Evolutionary conservation across 2,329 filamentous ascomycete species (phyloP).

Genomic region (Chaetomium strumarium): DNA sequence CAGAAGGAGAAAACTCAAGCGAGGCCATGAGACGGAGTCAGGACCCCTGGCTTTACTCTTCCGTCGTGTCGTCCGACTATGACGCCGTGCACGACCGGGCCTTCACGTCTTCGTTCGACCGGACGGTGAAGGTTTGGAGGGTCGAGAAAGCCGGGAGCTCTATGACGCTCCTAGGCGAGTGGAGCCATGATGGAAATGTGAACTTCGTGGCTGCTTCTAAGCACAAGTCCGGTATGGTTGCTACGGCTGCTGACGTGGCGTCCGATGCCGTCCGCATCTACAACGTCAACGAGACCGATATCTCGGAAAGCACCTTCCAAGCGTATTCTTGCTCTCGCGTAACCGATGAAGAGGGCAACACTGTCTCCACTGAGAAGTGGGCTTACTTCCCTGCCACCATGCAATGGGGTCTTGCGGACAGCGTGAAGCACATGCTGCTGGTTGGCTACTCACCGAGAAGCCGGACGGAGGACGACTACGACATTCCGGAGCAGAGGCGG

Average conservation of each 20-base stretch:
- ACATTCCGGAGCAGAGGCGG: slow-evolving; percentile 53
- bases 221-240: slow-evolving; percentile 44
- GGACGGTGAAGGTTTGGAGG: slow-evolving; percentile 55
- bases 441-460: slow-evolving; percentile 59
- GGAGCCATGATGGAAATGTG: slow-evolving; percentile 53
- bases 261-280: slow-evolving; percentile 54
- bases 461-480: slow-evolving; percentile 44
- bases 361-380: slow-evolving; percentile 43
- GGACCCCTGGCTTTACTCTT: slow-evolving; percentile 58
- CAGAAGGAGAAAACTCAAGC: slow-evolving; percentile 49
- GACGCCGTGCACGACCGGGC: slow-evolving; percentile 39
- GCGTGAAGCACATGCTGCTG: slow-evolving; percentile 46
- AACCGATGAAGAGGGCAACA: slow-evolving; percentile 28
- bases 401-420: slow-evolving; percentile 49
- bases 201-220: slow-evolving; percentile 56
- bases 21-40: slow-evolving; percentile 53
- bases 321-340: slow-evolving; percentile 38
- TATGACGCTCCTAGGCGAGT: slow-evolving; percentile 45
- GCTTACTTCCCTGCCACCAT: slow-evolving; percentile 58
- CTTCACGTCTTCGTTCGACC: slow-evolving; percentile 58
- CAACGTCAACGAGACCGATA: slow-evolving; percentile 34
- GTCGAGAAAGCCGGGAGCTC: slow-evolving; percentile 33
- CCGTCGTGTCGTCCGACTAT: slow-evolving; percentile 57
- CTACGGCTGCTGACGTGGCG: slow-evolving; percentile 53
- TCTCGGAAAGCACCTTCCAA: slow-evolving; percentile 33